Percentiles rank a stretch among this genome's conserved stretches.
Conservation (phyloP, 768 basidiomycete species). For the Clavulina sp. region DNA sequence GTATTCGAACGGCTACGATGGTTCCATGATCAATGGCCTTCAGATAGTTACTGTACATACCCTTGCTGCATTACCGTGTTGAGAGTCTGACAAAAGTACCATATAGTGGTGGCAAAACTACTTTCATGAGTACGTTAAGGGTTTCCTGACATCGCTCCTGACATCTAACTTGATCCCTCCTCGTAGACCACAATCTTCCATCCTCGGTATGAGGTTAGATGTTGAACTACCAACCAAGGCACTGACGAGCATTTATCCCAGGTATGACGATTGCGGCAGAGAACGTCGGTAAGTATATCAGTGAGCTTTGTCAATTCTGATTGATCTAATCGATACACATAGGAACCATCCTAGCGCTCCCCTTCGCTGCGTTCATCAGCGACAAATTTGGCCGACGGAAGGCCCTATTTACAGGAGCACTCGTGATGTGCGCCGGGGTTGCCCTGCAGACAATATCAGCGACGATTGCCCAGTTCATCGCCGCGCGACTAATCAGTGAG, state of each 20-base stretch:
- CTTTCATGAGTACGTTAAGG: conserved; percentile 1
- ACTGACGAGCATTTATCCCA: not conserved
- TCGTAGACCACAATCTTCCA: not conserved
- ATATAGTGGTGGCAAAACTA: conserved; percentile 5
- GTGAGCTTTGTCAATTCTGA: not conserved
- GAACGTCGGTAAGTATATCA: conserved; percentile 3
- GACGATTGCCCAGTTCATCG: conserved; percentile 35
- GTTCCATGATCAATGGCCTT: conserved; percentile 2
- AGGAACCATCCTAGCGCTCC: conserved; percentile 28
- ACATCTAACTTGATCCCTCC: conserved; percentile 1
- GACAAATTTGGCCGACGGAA: conserved; percentile 45
- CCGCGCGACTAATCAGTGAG: conserved; percentile 30
- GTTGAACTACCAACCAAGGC: too few relatives aligned
- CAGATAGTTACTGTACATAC: conserved; percentile 5
- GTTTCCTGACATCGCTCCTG: not conserved
- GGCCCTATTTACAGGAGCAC: conserved; percentile 40
- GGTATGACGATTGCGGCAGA: conserved; percentile 5
- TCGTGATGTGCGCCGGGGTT: conserved; percentile 49
- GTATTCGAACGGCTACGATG: conserved; percentile 11
- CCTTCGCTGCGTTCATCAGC: conserved; percentile 41
- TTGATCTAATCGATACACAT: not conserved
- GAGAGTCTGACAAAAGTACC: not conserved
- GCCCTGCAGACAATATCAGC: conserved; percentile 33
- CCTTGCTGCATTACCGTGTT: not conserved
- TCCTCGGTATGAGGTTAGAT: not conserved